These are phyloP conservation scores for Myxozyma sirexii DNA, from an alignment of 805 yeast species.

Conservation along the genomic window DNA sequence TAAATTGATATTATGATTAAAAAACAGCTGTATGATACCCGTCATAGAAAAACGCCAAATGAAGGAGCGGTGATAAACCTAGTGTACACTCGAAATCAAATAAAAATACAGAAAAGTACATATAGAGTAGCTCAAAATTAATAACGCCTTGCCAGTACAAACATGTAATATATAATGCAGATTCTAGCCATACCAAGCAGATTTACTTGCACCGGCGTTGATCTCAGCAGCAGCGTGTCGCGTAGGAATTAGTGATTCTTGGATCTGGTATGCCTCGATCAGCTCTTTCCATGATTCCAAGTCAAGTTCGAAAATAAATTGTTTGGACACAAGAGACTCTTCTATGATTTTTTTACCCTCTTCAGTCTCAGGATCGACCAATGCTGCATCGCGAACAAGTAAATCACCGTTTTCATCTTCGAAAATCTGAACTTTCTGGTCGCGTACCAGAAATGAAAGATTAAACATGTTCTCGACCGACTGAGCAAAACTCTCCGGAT, in stretches of 20 bases:
- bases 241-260: conserved; percentile 55
- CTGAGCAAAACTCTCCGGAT: conserved; percentile 76
- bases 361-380: conserved; percentile 7
- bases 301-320: conserved; percentile 74
- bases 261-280: conserved; percentile 58
- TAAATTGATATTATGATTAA: no score
- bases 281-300: conserved; percentile 64
- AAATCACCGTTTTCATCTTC: conserved; percentile 44
- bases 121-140: no score
- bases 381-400: conserved; percentile 35
- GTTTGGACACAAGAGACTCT: conserved; percentile 46
- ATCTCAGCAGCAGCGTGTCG: conserved; percentile 38
- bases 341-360: neutral
- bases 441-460: conserved; percentile 76
- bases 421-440: conserved; percentile 63
- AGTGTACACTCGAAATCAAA: no score
- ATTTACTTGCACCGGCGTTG: neutral
- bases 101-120: no score
- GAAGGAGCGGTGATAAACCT: no score
- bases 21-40: no score
- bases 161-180: no score
- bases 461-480: conserved; percentile 84
- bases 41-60: no score
- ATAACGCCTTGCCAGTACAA: no score
- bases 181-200: conserved; percentile 30